These are phyloP conservation scores for Umbellularia californica DNA, from an alignment of 164 flowering plant species.

Conservation along the genomic window DNA sequence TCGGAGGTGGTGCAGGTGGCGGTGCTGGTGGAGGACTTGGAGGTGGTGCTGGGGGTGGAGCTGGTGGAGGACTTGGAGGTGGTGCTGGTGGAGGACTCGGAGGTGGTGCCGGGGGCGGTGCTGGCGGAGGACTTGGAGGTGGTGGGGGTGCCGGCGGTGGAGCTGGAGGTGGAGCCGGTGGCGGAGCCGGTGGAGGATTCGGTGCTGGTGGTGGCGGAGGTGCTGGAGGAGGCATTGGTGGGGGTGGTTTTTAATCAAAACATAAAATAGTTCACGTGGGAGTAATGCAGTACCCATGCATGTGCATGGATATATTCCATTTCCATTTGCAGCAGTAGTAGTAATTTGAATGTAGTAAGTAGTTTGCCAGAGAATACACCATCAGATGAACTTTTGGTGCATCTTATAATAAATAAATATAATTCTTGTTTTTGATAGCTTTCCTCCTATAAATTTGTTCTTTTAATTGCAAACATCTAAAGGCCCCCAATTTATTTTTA, in stretches of 20 bases:
- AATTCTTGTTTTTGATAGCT: too few species aligned
- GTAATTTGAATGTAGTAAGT: too few species aligned
- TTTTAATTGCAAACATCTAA: too few species aligned
- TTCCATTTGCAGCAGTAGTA: too few species aligned
- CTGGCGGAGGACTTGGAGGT: neutral
- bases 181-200: neutral
- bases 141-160: constrained; percentile 8
- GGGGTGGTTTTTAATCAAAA: neutral
- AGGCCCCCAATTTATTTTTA: too few species aligned
- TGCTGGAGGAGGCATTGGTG: constrained; percentile 3
- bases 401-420: too few species aligned
- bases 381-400: too few species aligned
- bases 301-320: neutral
- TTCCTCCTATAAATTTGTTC: too few species aligned
- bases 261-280: neutral
- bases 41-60: neutral
- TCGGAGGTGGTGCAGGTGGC: neutral
- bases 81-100: constrained; percentile 1
- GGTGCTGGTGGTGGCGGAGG: constrained; percentile 2
- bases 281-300: neutral
- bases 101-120: neutral
- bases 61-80: neutral
- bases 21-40: neutral
- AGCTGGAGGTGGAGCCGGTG: neutral
- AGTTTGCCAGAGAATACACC: too few species aligned